Percentiles rank a stretch among this genome's conserved stretches.
Evolutionary conservation across 495 filamentous ascomycete genomes (phyloP).

Genomic region (Clavariopsis aquatica): DNA sequence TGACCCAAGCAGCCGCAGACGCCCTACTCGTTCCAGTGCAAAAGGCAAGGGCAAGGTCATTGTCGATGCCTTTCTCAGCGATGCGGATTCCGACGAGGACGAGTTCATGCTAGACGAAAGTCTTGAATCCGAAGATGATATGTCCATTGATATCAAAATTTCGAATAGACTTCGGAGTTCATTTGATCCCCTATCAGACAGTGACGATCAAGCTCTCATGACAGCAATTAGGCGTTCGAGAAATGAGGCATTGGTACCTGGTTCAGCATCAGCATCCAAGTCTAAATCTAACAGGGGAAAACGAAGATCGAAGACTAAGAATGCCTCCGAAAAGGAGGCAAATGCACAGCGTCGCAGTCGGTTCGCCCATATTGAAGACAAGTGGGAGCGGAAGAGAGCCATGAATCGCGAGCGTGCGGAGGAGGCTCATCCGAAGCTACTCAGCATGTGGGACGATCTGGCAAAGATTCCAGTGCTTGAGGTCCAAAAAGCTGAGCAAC

Average conservation of each 20-base stretch:
- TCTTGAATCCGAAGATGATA: neutral
- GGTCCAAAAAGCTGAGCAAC: constrained; percentile 70
- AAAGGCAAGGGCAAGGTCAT: constrained; percentile 3
- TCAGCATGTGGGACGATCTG: constrained; percentile 81
- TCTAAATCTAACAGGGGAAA: neutral
- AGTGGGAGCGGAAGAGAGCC: constrained; percentile 42
- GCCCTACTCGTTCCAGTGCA: constrained; percentile 24
- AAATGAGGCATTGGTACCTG: neutral
- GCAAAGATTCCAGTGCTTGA: constrained; percentile 65
- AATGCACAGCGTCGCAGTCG: neutral
- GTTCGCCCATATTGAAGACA: constrained; percentile 38
- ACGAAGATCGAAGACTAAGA: constrained; percentile 7
- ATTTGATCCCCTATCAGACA: constrained; percentile 23
- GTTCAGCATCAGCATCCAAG: too few relatives aligned
- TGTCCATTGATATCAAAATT: neutral
- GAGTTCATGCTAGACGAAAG: constrained; percentile 17
- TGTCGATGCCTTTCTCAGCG: constrained; percentile 8
- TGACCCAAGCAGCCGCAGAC: constrained; percentile 9
- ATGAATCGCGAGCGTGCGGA: constrained; percentile 68
- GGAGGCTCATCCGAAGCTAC: constrained; percentile 71
- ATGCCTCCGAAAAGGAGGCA: constrained; percentile 8
- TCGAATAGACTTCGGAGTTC: neutral
- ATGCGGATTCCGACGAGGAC: constrained; percentile 15
- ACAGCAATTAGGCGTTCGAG: neutral
- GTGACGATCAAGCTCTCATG: constrained; percentile 21